phyloP scores from a whole-genome alignment of 805 yeast species.

The Teunomyces pallodes region DNA sequence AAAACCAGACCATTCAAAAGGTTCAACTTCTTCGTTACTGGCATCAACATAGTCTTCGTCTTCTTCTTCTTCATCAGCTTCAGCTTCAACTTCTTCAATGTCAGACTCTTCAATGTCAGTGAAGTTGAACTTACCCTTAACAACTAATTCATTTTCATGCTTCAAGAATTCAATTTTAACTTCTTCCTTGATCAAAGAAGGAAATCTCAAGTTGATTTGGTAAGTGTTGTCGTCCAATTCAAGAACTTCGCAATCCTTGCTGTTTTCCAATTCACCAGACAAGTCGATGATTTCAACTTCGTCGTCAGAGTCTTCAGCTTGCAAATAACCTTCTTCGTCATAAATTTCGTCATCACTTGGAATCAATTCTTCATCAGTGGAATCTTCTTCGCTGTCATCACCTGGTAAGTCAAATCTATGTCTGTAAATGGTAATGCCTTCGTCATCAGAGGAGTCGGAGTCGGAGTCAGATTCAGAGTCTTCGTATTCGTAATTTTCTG shows the following conservation, averaged over 20 bases:
- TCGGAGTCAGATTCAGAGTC: constrained; percentile 22
- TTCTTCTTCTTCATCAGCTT: constrained; percentile 18
- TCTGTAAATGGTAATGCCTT: constrained; percentile 43
- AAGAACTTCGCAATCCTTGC: constrained; percentile 43
- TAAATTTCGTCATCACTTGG: constrained; percentile 18
- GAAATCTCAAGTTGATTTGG: constrained; percentile 41
- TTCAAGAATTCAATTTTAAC: constrained; percentile 39
- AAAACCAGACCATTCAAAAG: constrained; percentile 10
- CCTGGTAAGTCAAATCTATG: constrained; percentile 41
- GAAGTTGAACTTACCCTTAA: constrained; percentile 39
- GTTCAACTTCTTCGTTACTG: constrained; percentile 7
- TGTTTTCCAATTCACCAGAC: constrained; percentile 39
- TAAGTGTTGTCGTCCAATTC: constrained; percentile 38
- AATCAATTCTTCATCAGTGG: constrained; percentile 36
- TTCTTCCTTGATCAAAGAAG: constrained; percentile 39
- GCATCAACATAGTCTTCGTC: constrained; percentile 9
- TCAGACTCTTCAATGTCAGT: constrained; percentile 21
- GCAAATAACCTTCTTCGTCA: constrained; percentile 18
- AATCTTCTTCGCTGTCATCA: constrained; percentile 30
- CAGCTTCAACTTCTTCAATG: constrained; percentile 20
- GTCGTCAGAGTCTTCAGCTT: constrained; percentile 19
- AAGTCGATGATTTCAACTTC: constrained; percentile 37
- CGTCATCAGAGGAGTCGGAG: constrained; percentile 31
- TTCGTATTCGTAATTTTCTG: constrained; percentile 19
- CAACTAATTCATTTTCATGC: constrained; percentile 39